A percentile compares a stretch with the other conserved stretches of the same genome.
Evolutionary conservation across 2,329 filamentous ascomycete species (phyloP).

Genomic region (Parasarocladium wereldwijsianum): DNA sequence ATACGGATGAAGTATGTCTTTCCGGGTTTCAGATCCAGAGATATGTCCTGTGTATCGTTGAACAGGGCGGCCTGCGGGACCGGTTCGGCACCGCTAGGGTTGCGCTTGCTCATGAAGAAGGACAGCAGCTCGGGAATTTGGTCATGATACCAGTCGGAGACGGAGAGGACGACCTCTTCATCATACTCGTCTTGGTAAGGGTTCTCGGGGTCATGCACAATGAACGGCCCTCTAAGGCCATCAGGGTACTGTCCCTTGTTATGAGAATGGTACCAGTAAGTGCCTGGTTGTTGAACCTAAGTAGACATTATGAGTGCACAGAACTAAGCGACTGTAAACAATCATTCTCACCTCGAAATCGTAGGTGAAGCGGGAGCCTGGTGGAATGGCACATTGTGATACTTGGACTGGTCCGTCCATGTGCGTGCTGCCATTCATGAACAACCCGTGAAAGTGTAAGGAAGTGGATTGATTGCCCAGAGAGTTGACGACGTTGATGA

Average conservation of each 20-base stretch:
- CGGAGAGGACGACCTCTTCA: constrained; percentile 47
- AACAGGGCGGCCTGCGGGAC: constrained; percentile 55
- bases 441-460: constrained; percentile 58
- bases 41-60: constrained; percentile 53
- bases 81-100: constrained; percentile 46
- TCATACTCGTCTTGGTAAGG: constrained; percentile 44
- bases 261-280: constrained; percentile 71
- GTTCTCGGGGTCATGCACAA: constrained; percentile 47
- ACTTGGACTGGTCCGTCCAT: constrained; percentile 59
- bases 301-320: too few species aligned
- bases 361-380: constrained; percentile 53
- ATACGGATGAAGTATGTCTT: constrained; percentile 62
- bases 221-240: constrained; percentile 48
- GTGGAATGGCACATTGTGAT: constrained; percentile 51
- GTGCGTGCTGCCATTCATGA: constrained; percentile 48
- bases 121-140: constrained; percentile 31
- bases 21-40: constrained; percentile 43
- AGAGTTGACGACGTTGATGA: constrained; percentile 43
- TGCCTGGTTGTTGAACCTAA: constrained; percentile 50
- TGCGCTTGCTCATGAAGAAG: constrained; percentile 35
- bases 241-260: constrained; percentile 54
- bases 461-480: constrained; percentile 42
- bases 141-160: constrained; percentile 60
- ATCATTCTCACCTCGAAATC: constrained; percentile 46
- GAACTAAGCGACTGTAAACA: too few species aligned